phyloP scores from a whole-genome alignment of 75 land plant genomes.

The Sequoia sempervirens region DNA sequence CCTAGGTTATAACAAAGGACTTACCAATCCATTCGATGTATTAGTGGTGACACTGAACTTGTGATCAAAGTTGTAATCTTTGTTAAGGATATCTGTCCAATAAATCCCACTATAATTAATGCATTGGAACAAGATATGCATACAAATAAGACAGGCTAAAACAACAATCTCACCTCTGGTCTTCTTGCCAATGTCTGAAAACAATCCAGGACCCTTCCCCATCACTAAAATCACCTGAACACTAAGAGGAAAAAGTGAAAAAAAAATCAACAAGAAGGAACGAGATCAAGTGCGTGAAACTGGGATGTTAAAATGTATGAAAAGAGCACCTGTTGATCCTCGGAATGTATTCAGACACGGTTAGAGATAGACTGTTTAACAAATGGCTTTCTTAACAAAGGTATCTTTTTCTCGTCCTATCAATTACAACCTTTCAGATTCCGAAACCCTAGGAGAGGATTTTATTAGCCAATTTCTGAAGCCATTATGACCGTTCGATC shows the following conservation, averaged over 20 bases:
- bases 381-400: not conserved
- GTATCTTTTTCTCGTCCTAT: not conserved
- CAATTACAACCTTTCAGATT: not conserved
- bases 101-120: not conserved
- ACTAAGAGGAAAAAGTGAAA: not conserved
- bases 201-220: conserved; percentile 87
- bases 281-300: not conserved
- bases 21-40: conserved; percentile 30
- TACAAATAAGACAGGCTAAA: not conserved
- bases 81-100: conserved; percentile 31
- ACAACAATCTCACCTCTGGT: conserved; percentile 45
- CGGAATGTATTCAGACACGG: not conserved
- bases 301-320: not conserved
- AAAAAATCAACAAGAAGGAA: not conserved
- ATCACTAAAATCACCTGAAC: conserved; percentile 16
- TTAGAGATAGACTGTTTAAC: not conserved
- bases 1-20: not conserved
- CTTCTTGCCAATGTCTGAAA: conserved; percentile 78
- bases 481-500: not conserved
- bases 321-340: not conserved
- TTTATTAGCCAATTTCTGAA: not conserved
- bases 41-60: conserved; percentile 28
- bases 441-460: not conserved
- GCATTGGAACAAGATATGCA: not conserved
- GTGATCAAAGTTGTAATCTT: conserved; percentile 32